Conservation (phyloP, 1,284 basidiomycete genomes). For the Baeospora myosura region DNA sequence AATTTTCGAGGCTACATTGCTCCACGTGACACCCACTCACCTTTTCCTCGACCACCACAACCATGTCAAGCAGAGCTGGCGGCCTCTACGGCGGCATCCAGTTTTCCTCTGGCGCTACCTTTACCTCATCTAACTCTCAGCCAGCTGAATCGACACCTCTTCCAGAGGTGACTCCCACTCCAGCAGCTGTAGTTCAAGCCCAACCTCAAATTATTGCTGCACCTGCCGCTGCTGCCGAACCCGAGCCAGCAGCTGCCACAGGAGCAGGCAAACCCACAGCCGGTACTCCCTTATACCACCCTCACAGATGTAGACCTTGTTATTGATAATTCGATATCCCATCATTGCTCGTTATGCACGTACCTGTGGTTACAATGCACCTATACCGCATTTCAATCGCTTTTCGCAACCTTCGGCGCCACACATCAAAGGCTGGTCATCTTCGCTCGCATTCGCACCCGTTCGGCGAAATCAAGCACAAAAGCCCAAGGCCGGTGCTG, state of each 20-base stretch:
- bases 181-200: slow-evolving; percentile 9
- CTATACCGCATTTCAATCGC: slow-evolving; percentile 15
- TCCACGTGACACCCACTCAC: too few species aligned
- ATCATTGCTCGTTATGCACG: too few species aligned
- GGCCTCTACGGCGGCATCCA: slow-evolving; percentile 78
- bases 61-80: slow-evolving; percentile 68
- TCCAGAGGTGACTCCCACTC: slow-evolving; percentile 15
- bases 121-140: slow-evolving; percentile 13
- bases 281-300: slow-evolving; percentile 53
- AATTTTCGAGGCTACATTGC: too few species aligned
- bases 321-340: slow-evolving; percentile 33
- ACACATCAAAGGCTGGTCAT: slow-evolving; percentile 63
- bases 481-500: slow-evolving; percentile 45
- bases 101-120: slow-evolving; percentile 55
- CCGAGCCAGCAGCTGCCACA: slow-evolving; percentile 19
- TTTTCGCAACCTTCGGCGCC: slow-evolving; percentile 10
- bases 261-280: slow-evolving; percentile 64
- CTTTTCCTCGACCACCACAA: too few species aligned
- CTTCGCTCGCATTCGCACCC: slow-evolving; percentile 79
- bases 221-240: slow-evolving; percentile 17
- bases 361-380: too few species aligned
- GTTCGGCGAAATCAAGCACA: slow-evolving; percentile 48
- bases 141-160: slow-evolving; percentile 8
- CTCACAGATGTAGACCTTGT: slow-evolving; percentile 30
- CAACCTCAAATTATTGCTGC: slow-evolving; percentile 19